Evolutionary conservation across 257 asterid genomes (phyloP).

Genomic region (Nicotiana paniculata): DNA sequence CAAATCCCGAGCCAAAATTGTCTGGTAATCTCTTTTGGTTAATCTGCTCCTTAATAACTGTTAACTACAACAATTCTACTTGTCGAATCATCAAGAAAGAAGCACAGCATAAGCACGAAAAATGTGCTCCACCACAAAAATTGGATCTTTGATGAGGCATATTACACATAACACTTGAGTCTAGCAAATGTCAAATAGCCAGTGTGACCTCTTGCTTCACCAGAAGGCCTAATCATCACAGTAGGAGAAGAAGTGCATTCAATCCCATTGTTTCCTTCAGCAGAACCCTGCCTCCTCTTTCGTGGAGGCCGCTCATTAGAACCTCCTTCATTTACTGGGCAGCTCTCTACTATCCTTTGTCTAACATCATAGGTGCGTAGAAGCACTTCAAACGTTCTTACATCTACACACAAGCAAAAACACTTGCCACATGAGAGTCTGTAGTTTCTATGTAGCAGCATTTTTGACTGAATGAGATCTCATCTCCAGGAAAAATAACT

Average conservation of each 20-base stretch:
- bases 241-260: constrained; percentile 39
- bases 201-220: constrained; percentile 88
- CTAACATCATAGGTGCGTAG: constrained; percentile 73
- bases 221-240: constrained; percentile 53
- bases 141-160: not conserved
- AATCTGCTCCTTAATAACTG: not conserved
- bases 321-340: constrained; percentile 46
- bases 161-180: constrained; percentile 43
- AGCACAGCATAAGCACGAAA: not conserved
- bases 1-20: not conserved
- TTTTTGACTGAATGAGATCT: not conserved
- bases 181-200: constrained; percentile 95
- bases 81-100: not conserved
- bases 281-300: constrained; percentile 65
- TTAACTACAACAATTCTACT: not conserved
- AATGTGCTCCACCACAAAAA: not conserved
- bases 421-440: not conserved
- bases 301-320: constrained; percentile 29
- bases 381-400: constrained; percentile 86
- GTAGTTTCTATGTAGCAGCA: not conserved
- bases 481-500: not conserved
- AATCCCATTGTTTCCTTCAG: constrained; percentile 27
- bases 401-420: constrained; percentile 38
- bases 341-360: constrained; percentile 50
- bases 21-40: not conserved